Conservation (phyloP, 352 stramenopile genomes). For the Phytophthora pini region DNA sequence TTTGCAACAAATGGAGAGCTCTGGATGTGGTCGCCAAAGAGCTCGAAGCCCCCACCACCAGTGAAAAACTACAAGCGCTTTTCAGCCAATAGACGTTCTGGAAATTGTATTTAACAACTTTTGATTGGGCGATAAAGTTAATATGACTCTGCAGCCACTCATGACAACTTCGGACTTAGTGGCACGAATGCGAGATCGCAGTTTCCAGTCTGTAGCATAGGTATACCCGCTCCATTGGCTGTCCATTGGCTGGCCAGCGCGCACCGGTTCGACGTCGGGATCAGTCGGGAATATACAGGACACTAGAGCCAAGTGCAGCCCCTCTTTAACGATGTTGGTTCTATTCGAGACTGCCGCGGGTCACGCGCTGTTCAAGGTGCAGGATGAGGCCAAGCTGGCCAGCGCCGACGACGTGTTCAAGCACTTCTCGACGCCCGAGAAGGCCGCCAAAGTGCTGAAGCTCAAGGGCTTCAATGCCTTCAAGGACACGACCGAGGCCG, state of each 20-base stretch:
- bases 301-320: background rate
- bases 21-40: no score
- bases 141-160: constrained; percentile 41
- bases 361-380: constrained; percentile 99
- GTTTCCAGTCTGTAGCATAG: background rate
- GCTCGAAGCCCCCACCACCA: constrained; percentile 40
- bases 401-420: constrained; percentile 93
- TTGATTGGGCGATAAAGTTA: constrained; percentile 35
- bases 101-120: background rate
- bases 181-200: background rate
- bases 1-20: constrained; percentile 84
- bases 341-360: constrained; percentile 99
- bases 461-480: constrained; percentile 99
- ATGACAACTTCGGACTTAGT: constrained; percentile 26
- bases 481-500: constrained; percentile 98
- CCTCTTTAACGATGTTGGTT: constrained; percentile 92
- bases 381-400: constrained; percentile 93
- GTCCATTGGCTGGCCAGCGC: constrained; percentile 24
- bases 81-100: background rate
- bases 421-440: constrained; percentile 92
- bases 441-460: constrained; percentile 93
- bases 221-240: constrained; percentile 7
- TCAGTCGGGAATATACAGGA: constrained; percentile 46
- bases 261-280: constrained; percentile 6
- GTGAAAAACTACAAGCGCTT: constrained; percentile 33